Percentiles rank a stretch among this genome's conserved stretches.
Evolutionary conservation across 495 filamentous ascomycete species (phyloP).

Genomic region (Glonium stellatum): DNA sequence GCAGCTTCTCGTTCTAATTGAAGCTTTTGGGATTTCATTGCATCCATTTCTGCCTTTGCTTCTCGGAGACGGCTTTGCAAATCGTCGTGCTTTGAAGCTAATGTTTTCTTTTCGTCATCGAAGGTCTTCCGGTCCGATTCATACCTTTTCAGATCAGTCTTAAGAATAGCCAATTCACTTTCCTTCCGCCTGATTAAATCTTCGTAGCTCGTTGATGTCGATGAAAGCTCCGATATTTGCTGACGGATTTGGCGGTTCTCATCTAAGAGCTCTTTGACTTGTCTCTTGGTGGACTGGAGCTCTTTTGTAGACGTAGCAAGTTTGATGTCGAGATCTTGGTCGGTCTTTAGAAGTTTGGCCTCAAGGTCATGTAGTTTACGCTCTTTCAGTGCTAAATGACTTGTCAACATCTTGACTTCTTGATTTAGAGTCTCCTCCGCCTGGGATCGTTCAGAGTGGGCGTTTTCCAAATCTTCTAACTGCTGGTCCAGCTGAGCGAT

Average conservation of each 20-base stretch:
- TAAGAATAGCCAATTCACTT: conserved; percentile 79
- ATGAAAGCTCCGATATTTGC: conserved; percentile 78
- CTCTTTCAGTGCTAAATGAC: conserved; percentile 82
- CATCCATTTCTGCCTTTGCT: conserved; percentile 79
- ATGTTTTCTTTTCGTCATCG: conserved; percentile 63
- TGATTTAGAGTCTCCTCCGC: conserved; percentile 67
- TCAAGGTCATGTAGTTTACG: conserved; percentile 86
- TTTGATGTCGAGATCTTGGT: conserved; percentile 87
- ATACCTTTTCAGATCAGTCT: conserved; percentile 70
- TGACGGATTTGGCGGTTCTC: conserved; percentile 82
- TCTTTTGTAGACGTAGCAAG: conserved; percentile 76
- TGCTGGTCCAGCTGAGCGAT: conserved; percentile 60
- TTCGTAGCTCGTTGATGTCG: conserved; percentile 89
- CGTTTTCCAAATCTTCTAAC: conserved; percentile 58
- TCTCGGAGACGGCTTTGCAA: conserved; percentile 71
- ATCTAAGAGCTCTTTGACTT: conserved; percentile 65
- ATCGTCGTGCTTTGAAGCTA: conserved; percentile 70
- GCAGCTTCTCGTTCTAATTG: conserved; percentile 82
- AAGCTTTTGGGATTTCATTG: conserved; percentile 71
- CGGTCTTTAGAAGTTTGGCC: conserved; percentile 70
- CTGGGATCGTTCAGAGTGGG: conserved; percentile 60
- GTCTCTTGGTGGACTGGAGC: conserved; percentile 59
- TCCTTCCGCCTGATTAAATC: conserved; percentile 89
- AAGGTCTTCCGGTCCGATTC: conserved; percentile 69
- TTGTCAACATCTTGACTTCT: conserved; percentile 86